Evolutionary conservation across 345 rosid species (phyloP).

Genomic region (Hirschfeldia incana): DNA sequence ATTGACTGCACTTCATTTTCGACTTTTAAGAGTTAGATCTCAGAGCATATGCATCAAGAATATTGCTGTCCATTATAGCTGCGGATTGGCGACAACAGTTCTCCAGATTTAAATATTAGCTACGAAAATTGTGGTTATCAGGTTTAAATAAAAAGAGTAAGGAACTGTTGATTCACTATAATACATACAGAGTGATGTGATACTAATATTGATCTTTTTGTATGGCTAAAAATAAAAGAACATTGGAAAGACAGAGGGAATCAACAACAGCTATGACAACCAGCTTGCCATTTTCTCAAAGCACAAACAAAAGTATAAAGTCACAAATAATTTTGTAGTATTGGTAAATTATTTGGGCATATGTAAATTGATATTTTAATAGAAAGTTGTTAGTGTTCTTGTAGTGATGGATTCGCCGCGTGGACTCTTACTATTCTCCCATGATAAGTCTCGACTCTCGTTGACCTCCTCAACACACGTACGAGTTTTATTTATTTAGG

Average conservation of each 20-base stretch:
- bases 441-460: constrained; percentile 32
- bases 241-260: constrained; percentile 44
- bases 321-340: constrained; percentile 10
- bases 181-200: not conserved
- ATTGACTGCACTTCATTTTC: not conserved
- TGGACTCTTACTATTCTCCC: constrained; percentile 28
- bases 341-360: constrained; percentile 1
- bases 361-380: constrained; percentile 20
- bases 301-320: constrained; percentile 35
- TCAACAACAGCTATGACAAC: constrained; percentile 48
- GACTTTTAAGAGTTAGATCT: not conserved
- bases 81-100: not conserved
- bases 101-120: not conserved
- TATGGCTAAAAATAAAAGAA: constrained; percentile 33
- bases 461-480: constrained; percentile 30
- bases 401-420: constrained; percentile 41
- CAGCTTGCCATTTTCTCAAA: constrained; percentile 36
- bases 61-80: not conserved
- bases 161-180: not conserved
- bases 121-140: not conserved
- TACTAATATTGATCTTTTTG: not conserved
- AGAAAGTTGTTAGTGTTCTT: constrained; percentile 32
- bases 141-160: not conserved
- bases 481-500: constrained; percentile 6
- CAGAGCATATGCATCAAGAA: not conserved